These are phyloP conservation scores for Penicillium sp. DNA, from an alignment of 2,329 filamentous ascomycete genomes.

Conservation along the genomic window DNA sequence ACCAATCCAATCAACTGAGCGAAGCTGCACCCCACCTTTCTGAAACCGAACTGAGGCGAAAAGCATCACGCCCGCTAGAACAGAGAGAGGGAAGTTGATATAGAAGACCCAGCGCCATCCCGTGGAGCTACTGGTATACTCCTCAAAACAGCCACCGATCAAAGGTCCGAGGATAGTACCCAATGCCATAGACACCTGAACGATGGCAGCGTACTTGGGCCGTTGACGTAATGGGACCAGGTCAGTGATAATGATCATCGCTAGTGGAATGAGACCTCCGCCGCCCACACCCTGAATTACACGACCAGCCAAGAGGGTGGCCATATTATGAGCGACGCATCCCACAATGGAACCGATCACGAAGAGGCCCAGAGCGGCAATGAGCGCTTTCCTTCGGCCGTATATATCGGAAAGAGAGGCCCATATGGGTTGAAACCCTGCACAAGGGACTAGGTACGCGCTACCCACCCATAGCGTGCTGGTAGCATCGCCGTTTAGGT, in stretches of 20 bases:
- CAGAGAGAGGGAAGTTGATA: slow-evolving; percentile 6
- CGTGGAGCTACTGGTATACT: background rate
- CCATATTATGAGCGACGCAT: slow-evolving; percentile 1
- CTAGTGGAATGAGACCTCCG: background rate
- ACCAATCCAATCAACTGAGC: slow-evolving; percentile 40
- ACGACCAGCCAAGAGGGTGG: background rate
- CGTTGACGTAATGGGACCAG: background rate
- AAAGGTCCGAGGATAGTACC: slow-evolving; percentile 7
- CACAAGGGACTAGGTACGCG: slow-evolving; percentile 7
- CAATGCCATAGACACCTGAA: background rate
- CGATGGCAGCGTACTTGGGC: background rate
- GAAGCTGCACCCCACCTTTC: slow-evolving; percentile 7
- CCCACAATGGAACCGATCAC: slow-evolving; percentile 8
- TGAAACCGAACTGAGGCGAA: slow-evolving; percentile 2
- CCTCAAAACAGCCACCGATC: slow-evolving; percentile 4
- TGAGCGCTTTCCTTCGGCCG: slow-evolving; percentile 4
- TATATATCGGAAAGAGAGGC: slow-evolving; percentile 5
- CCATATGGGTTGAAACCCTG: slow-evolving; percentile 4
- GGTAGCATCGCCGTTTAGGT: slow-evolving; percentile 5
- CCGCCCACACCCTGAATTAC: background rate
- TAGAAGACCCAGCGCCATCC: slow-evolving; percentile 11
- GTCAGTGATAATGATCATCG: background rate
- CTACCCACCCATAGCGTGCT: slow-evolving; percentile 9
- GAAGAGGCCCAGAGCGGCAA: slow-evolving; percentile 4
- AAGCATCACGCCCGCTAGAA: background rate